Percentiles rank a stretch among this genome's conserved stretches.
Conservation (phyloP, 352 stramenopile genomes). For the Phytopythium sindhum region DNA sequence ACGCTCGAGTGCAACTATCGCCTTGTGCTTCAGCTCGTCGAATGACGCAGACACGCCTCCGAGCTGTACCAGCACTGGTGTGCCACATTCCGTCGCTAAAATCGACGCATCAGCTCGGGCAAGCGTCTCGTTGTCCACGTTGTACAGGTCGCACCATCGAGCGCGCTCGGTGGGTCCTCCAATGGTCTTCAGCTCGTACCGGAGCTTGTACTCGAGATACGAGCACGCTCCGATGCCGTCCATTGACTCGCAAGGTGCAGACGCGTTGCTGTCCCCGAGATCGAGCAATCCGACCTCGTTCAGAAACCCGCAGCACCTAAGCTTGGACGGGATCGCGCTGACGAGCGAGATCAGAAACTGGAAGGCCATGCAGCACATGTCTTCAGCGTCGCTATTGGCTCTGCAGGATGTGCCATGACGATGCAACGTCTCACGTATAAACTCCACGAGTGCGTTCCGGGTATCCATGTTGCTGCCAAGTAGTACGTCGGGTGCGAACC, state of each 20-base stretch:
- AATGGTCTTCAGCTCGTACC: slow-evolving; percentile 23
- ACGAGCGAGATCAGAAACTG: slow-evolving; percentile 27
- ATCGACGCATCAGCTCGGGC: neutral
- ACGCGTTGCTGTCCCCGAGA: slow-evolving; percentile 9
- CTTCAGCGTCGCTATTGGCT: slow-evolving; percentile 30
- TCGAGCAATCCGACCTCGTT: slow-evolving; percentile 18
- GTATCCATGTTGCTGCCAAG: neutral
- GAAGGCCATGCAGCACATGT: slow-evolving; percentile 37
- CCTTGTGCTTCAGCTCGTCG: neutral
- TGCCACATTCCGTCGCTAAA: no score
- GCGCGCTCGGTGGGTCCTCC: slow-evolving; percentile 32
- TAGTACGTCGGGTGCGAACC: slow-evolving; percentile 19
- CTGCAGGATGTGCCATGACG: slow-evolving; percentile 18
- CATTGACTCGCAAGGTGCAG: neutral
- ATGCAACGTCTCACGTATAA: slow-evolving; percentile 22
- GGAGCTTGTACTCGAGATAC: slow-evolving; percentile 34
- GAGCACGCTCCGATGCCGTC: slow-evolving; percentile 19
- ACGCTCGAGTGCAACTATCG: neutral
- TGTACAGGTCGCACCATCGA: slow-evolving; percentile 19
- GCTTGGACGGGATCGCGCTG: slow-evolving; percentile 32
- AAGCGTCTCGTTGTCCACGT: slow-evolving; percentile 15
- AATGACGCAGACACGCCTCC: neutral
- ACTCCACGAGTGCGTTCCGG: slow-evolving; percentile 13
- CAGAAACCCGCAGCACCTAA: slow-evolving; percentile 23
- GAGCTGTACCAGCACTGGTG: neutral